Evolutionary conservation across 345 rosid species (phyloP).

Genomic region (Turnera subulata): DNA sequence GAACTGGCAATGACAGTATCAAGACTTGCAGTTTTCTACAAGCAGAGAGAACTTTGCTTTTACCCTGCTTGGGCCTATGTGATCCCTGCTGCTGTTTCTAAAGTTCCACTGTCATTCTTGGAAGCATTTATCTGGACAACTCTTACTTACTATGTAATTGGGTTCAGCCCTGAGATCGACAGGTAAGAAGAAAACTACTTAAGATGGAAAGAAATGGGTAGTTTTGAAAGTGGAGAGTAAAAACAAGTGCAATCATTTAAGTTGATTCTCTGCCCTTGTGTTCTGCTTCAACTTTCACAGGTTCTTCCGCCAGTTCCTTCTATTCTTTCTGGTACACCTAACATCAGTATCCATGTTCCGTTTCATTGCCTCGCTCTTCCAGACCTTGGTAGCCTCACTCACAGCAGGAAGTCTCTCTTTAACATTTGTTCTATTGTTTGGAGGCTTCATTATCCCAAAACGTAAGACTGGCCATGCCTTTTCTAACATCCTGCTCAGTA

Average conservation of each 20-base stretch:
- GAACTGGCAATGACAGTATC: slow-evolving; percentile 45
- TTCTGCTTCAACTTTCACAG: slow-evolving; percentile 25
- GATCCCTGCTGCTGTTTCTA: slow-evolving; percentile 46
- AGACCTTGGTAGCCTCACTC: slow-evolving; percentile 42
- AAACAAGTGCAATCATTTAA: no score
- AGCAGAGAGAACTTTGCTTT: slow-evolving; percentile 50
- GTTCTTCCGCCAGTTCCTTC: slow-evolving; percentile 59
- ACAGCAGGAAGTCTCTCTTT: slow-evolving; percentile 45
- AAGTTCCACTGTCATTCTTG: slow-evolving; percentile 48
- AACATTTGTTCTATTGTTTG: slow-evolving; percentile 40
- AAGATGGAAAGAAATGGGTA: no score
- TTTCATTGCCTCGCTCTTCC: slow-evolving; percentile 54
- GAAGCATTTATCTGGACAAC: slow-evolving; percentile 55
- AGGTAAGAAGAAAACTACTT: slow-evolving; percentile 43
- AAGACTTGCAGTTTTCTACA: slow-evolving; percentile 53
- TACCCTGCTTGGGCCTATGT: slow-evolving; percentile 75
- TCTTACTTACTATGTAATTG: slow-evolving; percentile 71
- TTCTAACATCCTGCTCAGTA: not conserved
- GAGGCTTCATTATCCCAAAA: slow-evolving; percentile 59
- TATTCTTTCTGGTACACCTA: slow-evolving; percentile 56
- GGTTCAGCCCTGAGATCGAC: slow-evolving; percentile 64
- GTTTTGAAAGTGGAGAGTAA: no score
- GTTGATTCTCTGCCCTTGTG: not conserved
- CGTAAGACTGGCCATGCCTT: no score
- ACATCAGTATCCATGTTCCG: slow-evolving; percentile 69